A percentile compares a stretch with the other conserved stretches of the same genome.
Evolutionary conservation across 129 eudicot genomes (phyloP).

Genomic region (Helichrysum umbraculigerum): DNA sequence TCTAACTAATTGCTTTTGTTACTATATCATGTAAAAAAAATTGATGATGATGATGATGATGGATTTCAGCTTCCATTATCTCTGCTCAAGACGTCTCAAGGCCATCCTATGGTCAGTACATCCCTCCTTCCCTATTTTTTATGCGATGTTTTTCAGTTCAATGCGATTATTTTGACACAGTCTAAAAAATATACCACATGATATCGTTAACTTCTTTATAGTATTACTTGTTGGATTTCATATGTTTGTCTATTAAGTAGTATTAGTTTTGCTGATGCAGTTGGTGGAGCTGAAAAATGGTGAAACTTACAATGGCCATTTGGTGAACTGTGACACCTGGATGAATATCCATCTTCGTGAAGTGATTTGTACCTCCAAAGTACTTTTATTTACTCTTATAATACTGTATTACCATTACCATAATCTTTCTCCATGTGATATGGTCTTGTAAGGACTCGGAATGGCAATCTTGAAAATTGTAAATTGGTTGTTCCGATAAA

Average conservation of each 20-base stretch:
- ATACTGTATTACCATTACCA: background rate
- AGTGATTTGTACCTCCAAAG: slow-evolving; percentile 87
- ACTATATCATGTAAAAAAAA: too few relatives aligned
- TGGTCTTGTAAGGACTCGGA: background rate
- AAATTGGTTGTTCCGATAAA: background rate
- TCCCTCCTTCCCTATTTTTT: background rate
- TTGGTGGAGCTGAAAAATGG: slow-evolving; percentile 89
- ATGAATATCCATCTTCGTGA: slow-evolving; percentile 94
- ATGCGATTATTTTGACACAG: background rate
- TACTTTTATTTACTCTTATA: background rate
- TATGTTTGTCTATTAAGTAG: background rate
- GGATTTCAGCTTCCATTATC: slow-evolving; percentile 76
- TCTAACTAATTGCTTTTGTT: background rate
- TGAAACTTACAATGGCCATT: slow-evolving; percentile 87
- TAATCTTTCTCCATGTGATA: background rate
- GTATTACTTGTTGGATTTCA: background rate
- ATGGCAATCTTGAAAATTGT: background rate
- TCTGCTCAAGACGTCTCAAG: slow-evolving; percentile 73
- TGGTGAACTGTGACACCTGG: slow-evolving; percentile 94
- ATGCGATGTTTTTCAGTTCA: too few relatives aligned
- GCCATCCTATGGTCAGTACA: slow-evolving; percentile 74
- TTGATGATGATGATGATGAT: background rate
- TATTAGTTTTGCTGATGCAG: slow-evolving; percentile 30
- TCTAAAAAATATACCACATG: background rate
- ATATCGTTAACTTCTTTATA: background rate